These are phyloP conservation scores for Geotrichum klebahnii DNA, from an alignment of 1,139 yeast genomes.

Conservation along the genomic window DNA sequence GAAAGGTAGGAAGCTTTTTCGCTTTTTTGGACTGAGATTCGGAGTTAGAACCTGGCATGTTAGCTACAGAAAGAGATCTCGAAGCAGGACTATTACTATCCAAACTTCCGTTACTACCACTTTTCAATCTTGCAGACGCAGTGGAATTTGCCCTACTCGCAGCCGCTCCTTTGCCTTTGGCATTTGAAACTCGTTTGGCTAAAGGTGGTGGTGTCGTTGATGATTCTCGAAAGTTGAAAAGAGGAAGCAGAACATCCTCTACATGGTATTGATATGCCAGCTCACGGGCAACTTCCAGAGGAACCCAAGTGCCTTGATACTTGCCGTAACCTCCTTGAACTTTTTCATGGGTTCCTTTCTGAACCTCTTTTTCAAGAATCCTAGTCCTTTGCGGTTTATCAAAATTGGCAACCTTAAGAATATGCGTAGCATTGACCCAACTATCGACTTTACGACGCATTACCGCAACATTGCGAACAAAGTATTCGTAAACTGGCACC, in stretches of 20 bases:
- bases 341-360: constrained; percentile 80
- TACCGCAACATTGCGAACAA: constrained; percentile 76
- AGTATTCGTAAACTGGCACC: constrained; percentile 85
- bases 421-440: constrained; percentile 98
- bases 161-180: too few relatives aligned
- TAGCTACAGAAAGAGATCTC: constrained; percentile 10
- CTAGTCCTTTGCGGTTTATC: constrained; percentile 93
- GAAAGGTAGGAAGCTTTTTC: constrained; percentile 10
- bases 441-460: constrained; percentile 90
- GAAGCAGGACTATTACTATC: constrained; percentile 4
- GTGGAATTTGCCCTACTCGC: too few relatives aligned
- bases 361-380: constrained; percentile 86
- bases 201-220: constrained; percentile 40
- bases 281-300: constrained; percentile 53
- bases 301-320: constrained; percentile 98
- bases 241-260: constrained; percentile 56
- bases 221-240: constrained; percentile 49
- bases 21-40: constrained; percentile 10
- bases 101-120: constrained; percentile 12
- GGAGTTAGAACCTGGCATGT: constrained; percentile 8
- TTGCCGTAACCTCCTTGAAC: constrained; percentile 97
- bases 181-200: constrained; percentile 26
- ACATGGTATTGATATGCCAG: constrained; percentile 72
- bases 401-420: constrained; percentile 86
- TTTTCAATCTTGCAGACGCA: background rate